phyloP scores from a whole-genome alignment of 441 rosid species.

The Geranium incanum region DNA sequence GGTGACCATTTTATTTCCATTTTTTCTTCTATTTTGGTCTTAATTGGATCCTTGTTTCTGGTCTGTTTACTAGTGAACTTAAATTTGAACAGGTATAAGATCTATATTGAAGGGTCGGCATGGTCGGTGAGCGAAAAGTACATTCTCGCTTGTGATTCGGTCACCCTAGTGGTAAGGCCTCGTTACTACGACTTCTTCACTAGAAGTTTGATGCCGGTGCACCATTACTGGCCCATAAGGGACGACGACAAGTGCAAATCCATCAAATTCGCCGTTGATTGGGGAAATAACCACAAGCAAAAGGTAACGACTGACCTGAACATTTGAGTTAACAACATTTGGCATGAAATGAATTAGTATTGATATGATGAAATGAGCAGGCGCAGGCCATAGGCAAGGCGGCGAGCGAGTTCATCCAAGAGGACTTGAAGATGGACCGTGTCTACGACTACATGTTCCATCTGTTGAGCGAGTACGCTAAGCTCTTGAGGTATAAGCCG shows the following conservation, averaged over 20 bases:
- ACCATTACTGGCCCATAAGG: slow-evolving; percentile 75
- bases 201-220: slow-evolving; percentile 58
- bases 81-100: slow-evolving; percentile 36
- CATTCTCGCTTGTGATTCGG: slow-evolving; percentile 66
- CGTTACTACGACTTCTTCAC: slow-evolving; percentile 61
- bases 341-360: too few relatives aligned
- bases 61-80: not conserved
- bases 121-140: slow-evolving; percentile 94
- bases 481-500: slow-evolving; percentile 50
- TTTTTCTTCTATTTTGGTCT: not conserved
- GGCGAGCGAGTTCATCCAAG: slow-evolving; percentile 50
- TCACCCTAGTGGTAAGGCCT: slow-evolving; percentile 50
- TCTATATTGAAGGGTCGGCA: slow-evolving; percentile 67
- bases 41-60: not conserved
- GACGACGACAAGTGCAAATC: slow-evolving; percentile 47
- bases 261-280: slow-evolving; percentile 70
- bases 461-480: slow-evolving; percentile 57
- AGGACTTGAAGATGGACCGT: slow-evolving; percentile 57
- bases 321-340: too few relatives aligned
- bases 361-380: slow-evolving; percentile 21
- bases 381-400: slow-evolving; percentile 58
- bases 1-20: slow-evolving; percentile 24
- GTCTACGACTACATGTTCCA: slow-evolving; percentile 76
- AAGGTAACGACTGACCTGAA: slow-evolving; percentile 31
- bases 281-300: slow-evolving; percentile 60